Evolutionary conservation across 2,329 filamentous ascomycete species (phyloP).

Genomic region (Trichoderma citrinoviride): DNA sequence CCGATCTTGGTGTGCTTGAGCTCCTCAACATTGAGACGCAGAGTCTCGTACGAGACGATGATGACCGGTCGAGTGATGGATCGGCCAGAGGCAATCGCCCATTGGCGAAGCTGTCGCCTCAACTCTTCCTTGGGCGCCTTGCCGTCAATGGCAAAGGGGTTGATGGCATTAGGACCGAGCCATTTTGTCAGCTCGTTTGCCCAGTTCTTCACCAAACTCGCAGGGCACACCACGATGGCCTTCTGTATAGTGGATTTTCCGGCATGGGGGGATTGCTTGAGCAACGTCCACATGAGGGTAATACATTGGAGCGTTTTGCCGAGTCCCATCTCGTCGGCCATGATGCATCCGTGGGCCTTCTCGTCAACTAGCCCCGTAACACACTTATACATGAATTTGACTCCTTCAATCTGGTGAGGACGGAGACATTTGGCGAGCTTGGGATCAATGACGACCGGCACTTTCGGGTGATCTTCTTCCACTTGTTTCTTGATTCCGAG

Average conservation of each 20-base stretch:
- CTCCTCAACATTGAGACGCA: slow-evolving; percentile 86
- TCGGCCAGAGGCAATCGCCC: slow-evolving; percentile 89
- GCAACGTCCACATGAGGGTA: slow-evolving; percentile 88
- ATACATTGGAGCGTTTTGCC: slow-evolving; percentile 98
- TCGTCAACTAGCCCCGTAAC: slow-evolving; percentile 94
- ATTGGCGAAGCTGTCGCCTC: slow-evolving; percentile 85
- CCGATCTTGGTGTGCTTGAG: slow-evolving; percentile 88
- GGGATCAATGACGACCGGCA: slow-evolving; percentile 97
- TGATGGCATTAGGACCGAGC: slow-evolving; percentile 88
- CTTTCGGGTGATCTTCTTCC: slow-evolving; percentile 73
- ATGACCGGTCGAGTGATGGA: slow-evolving; percentile 87
- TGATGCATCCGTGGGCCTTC: slow-evolving; percentile 95
- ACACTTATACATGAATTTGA: slow-evolving; percentile 94
- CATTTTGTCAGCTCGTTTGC: slow-evolving; percentile 96
- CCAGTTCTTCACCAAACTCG: slow-evolving; percentile 96
- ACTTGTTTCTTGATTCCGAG: slow-evolving; percentile 90
- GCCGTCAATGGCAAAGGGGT: slow-evolving; percentile 92
- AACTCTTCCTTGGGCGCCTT: slow-evolving; percentile 95
- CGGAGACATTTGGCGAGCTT: slow-evolving; percentile 82
- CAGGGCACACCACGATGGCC: slow-evolving; percentile 93
- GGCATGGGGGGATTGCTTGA: slow-evolving; percentile 95
- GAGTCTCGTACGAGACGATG: slow-evolving; percentile 96
- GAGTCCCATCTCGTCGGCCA: slow-evolving; percentile 98
- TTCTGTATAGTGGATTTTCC: slow-evolving; percentile 93
- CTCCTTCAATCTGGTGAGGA: slow-evolving; percentile 96